Evolutionary conservation across 2,329 filamentous ascomycete species (phyloP), one percentile per base, ranked within the genome.

Genomic region (Botrytis hyacinthi): DNA sequence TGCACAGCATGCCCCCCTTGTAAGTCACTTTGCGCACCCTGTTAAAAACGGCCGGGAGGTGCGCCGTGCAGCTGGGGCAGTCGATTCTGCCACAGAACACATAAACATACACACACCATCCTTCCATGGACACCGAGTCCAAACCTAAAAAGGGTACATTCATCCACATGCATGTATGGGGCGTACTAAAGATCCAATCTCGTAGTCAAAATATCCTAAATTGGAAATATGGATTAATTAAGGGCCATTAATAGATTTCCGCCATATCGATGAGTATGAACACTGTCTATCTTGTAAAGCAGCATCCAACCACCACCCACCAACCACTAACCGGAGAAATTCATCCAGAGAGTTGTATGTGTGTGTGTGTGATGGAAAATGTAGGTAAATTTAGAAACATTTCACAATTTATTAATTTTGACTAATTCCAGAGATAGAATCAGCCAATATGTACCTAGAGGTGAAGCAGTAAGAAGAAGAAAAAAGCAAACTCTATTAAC

Each of bases 201-300:
- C 72, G 59, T 68, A 40, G 48, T 73, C 65, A 35, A 66, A 57
- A 68, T 57, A 26, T 72, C 35, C 68, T 48, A 18, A 29, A 65
- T 59, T 62, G 74, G 74, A 29, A 75, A 73, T 74, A 54, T 65
- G 51, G 73, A 75, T 72, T 77, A 79, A 78, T 79, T 79, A 78
- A 70, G 70, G 60, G 68, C 51, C 76, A 73, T 79, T 79, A 77
- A 77, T 75, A 77, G 77, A 70, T 76, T 76, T 75, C 70, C 73
- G 63, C 62, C 65, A 46, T 54, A 37, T 69, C 67, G 73, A 12
- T 32, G 26, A 69, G 51, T 10, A 5, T 65, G 59, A 51, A 65
- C 71, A 35, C 32, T 57, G 48, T 69, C 66, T 26, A 37, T 37
- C 42, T 74, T 74, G 73, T 76, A 77, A 75, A 75, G 74, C 75